Evolutionary conservation across 2,329 filamentous ascomycete species (phyloP), one percentile per base, ranked within the genome.

Genomic region (Cladorrhinum sp.): DNA sequence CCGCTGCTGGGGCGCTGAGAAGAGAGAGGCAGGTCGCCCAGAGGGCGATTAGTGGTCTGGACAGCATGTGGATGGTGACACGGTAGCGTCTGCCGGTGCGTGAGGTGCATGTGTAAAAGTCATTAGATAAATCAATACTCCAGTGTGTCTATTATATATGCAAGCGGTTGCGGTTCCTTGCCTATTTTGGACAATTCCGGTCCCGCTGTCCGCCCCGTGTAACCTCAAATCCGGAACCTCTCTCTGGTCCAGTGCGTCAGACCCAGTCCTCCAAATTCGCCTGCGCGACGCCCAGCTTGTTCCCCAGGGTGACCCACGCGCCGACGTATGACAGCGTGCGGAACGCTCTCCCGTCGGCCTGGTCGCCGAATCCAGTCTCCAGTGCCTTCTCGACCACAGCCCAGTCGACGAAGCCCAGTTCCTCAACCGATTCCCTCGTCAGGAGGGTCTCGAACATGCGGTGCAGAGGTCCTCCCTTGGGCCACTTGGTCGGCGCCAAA

Each of bases 401-500:
- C 70, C 73, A 80, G 46, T 77, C 68, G 4, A 78, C 60, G 60
- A 79, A 79, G 1, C 76, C 76, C 2, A 80, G 64, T 1, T 65
- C 57, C 23, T 73, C 69, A 12, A 80, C 67, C 36, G 72, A 72
- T 10, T 75, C 71, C 36, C 68, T 51, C 0, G 75, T 76, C 12
- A 77, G 59, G 2, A 79, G 58, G 4, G 59, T 30, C 42, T 58
- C 33, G 46, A 74, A 65, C 65, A 70, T 67, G 9, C 16, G 64
- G 57, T 81, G 74, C 24, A 84, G 59, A 1, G 78, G 76, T 0
- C 81, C 80, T 28, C 73, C 71, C 0, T 67, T 64, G 1, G 72
- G 71, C 63, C 74, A 83, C 23, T 66, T 71, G 0, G 72, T 71
- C 0, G 81, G 81, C 1, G 78, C 80, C 16, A 74, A 67, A 64